Base-by-base conservation (phyloP, 176 grass and related monocot genomes). In the Triticum timopheevii region DNA sequence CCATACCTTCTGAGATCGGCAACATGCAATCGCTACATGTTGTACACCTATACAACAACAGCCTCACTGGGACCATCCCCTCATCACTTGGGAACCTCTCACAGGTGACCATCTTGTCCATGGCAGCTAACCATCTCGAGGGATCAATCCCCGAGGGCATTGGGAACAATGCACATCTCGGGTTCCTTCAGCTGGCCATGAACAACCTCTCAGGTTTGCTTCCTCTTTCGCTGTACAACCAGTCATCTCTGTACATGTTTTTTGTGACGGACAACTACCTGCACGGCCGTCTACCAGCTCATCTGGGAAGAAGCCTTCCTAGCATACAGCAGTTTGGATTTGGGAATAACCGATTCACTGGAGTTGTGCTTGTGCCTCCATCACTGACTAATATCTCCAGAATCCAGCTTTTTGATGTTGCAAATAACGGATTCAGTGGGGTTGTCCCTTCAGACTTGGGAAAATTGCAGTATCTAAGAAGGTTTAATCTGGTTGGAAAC, bases 141-240 rank as follows among this genome's bases (percentile, higher is more conserved):
- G 73, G 83, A 28, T 10, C 35, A 0, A 79, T 84, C 39, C 82
- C 69, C 0, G 39, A 12, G n/a, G 12, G 56, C 0, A 45, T 86
- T 3, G 84, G 64, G 15, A 86, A 59, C 9, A 69, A 49, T 11
- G 19, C 83, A 28, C 24, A 39, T 20, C 84, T 78, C 13, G 0
- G 7, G 16, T 27, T 19, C 19, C 83, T 61, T 83, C 68, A 73
- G 69, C 23, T 83, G n/a, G 17, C 81, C 23, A 3, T 2, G 0
- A 83, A 83, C 1, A 83, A 83, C 6, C 23, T 83, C 35, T 75
- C 82, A 47, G 70, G 70, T 23, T 13, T 47, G 70, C 9, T 83
- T 30, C 82, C 69, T 75, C 36, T 73, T n/a, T 63, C 54, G 6
- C 1, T 76, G 27, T 76, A 34, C 59, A 84, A 76, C 20, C 39